Evolutionary conservation across 2,329 filamentous ascomycete genomes (phyloP).

Genomic region (Bipolaris oryzae): DNA sequence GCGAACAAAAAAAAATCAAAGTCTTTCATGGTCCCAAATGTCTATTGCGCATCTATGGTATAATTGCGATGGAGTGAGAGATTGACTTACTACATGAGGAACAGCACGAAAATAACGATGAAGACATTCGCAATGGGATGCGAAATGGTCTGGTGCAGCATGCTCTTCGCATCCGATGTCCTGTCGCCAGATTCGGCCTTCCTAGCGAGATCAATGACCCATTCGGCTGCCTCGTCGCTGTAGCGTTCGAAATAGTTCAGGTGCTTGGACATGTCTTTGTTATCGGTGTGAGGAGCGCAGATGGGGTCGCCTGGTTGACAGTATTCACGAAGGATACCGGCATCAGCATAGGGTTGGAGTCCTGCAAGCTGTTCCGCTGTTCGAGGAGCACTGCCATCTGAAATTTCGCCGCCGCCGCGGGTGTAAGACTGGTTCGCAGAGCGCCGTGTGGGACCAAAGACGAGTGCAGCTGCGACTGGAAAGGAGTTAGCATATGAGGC

Average conservation of each 20-base stretch:
- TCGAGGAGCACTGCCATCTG: constrained; percentile 29
- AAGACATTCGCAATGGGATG: constrained; percentile 34
- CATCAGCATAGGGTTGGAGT: constrained; percentile 36
- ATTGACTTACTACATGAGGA: constrained; percentile 33
- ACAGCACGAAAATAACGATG: constrained; percentile 24
- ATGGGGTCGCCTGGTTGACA: constrained; percentile 67
- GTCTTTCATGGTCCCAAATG: neutral
- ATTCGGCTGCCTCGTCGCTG: constrained; percentile 30
- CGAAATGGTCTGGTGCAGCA: constrained; percentile 29
- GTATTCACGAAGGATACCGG: constrained; percentile 64
- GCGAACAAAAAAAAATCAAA: neutral
- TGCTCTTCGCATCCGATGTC: constrained; percentile 23
- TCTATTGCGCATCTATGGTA: constrained; percentile 12
- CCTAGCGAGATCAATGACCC: constrained; percentile 29
- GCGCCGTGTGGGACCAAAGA: constrained; percentile 33
- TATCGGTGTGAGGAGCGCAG: constrained; percentile 58
- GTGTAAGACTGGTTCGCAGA: constrained; percentile 34
- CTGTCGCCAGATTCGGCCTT: constrained; percentile 16
- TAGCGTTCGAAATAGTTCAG: constrained; percentile 60
- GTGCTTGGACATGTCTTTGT: constrained; percentile 61
- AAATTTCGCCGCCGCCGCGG: constrained; percentile 29
- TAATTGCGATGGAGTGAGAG: neutral
- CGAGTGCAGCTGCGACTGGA: constrained; percentile 32
- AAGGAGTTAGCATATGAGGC: constrained; percentile 10
- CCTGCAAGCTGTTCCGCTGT: constrained; percentile 28